Percentiles rank a stretch among this genome's conserved stretches.
These are phyloP conservation scores for Heimioporus sp. DNA, from an alignment of 768 basidiomycete species.

Conservation along the genomic window DNA sequence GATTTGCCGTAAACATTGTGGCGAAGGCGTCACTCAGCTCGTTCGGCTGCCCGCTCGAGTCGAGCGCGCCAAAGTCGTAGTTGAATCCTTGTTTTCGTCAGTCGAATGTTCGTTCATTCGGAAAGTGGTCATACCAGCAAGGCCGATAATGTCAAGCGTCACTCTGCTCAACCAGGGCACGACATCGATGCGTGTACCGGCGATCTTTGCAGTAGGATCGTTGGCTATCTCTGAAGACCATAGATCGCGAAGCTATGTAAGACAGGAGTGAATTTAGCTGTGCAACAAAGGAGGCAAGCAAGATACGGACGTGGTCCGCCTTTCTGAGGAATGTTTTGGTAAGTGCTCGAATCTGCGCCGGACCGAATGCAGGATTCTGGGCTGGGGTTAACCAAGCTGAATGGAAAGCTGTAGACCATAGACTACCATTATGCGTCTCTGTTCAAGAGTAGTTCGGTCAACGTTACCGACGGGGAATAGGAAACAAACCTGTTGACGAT, in stretches of 20 bases:
- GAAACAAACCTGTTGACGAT: slow-evolving; percentile 37
- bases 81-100: slow-evolving; percentile 34
- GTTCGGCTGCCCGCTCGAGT: slow-evolving; percentile 20
- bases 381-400: neutral
- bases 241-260: slow-evolving; percentile 46
- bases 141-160: slow-evolving; percentile 44
- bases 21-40: slow-evolving; percentile 35
- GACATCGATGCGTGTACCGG: slow-evolving; percentile 27
- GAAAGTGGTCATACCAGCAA: slow-evolving; percentile 28
- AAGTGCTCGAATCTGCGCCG: slow-evolving; percentile 54
- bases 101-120: neutral
- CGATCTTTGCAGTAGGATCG: slow-evolving; percentile 18
- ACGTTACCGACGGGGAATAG: neutral
- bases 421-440: slow-evolving; percentile 32
- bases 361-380: slow-evolving; percentile 67
- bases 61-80: slow-evolving; percentile 35
- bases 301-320: slow-evolving; percentile 41
- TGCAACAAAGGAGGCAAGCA: slow-evolving; percentile 1
- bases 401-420: too few relatives aligned
- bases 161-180: slow-evolving; percentile 33
- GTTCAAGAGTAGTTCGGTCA: neutral
- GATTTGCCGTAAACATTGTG: slow-evolving; percentile 24
- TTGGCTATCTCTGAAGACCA: slow-evolving; percentile 37
- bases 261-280: too few relatives aligned
- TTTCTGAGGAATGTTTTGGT: slow-evolving; percentile 58